These are phyloP conservation scores for Coemansia sp. DNA, from an alignment of 192 early-diverging fungal species.

Conservation along the genomic window DNA sequence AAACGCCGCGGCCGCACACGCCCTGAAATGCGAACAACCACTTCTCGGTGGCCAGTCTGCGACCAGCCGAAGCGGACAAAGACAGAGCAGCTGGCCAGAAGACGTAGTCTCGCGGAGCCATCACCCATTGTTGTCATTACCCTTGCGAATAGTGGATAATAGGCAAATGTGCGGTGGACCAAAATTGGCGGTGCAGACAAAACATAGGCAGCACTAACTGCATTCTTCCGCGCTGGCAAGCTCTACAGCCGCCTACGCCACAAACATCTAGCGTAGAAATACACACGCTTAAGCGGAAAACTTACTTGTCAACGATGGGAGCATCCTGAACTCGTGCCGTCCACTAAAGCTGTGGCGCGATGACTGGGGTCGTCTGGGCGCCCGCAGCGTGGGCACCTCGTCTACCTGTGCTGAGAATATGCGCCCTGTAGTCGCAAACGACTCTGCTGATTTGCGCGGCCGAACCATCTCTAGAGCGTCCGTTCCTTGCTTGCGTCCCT, in stretches of 20 bases:
- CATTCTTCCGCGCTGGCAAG: neutral
- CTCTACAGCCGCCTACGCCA: slow-evolving; percentile 14
- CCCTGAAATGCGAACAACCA: slow-evolving; percentile 10
- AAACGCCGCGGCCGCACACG: neutral
- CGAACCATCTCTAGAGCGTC: slow-evolving; percentile 41
- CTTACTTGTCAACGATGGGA: slow-evolving; percentile 47
- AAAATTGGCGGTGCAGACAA: neutral
- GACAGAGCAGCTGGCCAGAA: neutral
- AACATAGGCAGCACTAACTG: neutral
- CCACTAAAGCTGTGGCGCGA: slow-evolving; percentile 54
- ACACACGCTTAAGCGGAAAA: slow-evolving; percentile 1
- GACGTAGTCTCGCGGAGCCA: neutral
- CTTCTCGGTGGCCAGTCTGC: neutral
- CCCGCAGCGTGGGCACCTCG: slow-evolving; percentile 42
- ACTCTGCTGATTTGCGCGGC: slow-evolving; percentile 45
- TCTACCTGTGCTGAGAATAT: slow-evolving; percentile 47
- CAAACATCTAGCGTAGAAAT: slow-evolving; percentile 15
- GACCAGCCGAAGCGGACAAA: neutral
- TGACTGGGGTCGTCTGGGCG: slow-evolving; percentile 48
- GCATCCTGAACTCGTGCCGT: slow-evolving; percentile 51
- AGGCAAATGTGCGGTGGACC: neutral
- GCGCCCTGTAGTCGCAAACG: slow-evolving; percentile 35
- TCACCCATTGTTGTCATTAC: neutral
- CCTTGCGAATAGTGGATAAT: slow-evolving; percentile 6
- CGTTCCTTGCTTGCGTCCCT: slow-evolving; percentile 41